phyloP scores from a whole-genome alignment of 2,329 filamentous ascomycete species.

The Microsporum ferrugineum region DNA sequence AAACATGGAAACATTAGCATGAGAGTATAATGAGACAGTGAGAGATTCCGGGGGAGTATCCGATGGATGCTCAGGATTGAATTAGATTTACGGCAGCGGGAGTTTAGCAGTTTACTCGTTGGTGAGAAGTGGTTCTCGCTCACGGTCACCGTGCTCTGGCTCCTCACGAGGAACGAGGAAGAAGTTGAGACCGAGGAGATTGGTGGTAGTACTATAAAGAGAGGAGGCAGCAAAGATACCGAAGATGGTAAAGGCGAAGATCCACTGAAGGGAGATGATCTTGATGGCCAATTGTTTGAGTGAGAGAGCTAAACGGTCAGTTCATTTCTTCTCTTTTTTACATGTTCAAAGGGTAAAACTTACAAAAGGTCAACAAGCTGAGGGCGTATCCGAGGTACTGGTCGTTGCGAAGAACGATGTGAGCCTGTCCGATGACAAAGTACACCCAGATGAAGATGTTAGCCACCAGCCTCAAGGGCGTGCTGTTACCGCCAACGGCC shows the following conservation, averaged over 20 bases:
- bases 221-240: conserved; percentile 48
- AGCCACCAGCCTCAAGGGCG: conserved; percentile 66
- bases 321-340: neutral
- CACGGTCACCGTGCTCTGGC: conserved; percentile 38
- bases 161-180: conserved; percentile 25
- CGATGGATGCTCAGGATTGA: neutral
- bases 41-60: neutral
- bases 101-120: conserved; percentile 13
- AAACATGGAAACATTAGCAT: neutral
- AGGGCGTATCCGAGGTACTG: conserved; percentile 69
- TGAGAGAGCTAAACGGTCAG: conserved; percentile 46
- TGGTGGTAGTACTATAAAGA: conserved; percentile 32
- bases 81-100: neutral
- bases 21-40: neutral
- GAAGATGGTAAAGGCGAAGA: conserved; percentile 79
- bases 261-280: conserved; percentile 75
- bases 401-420: conserved; percentile 62
- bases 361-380: conserved; percentile 59
- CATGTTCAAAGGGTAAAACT: conserved; percentile 18
- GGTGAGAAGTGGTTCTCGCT: conserved; percentile 44
- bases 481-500: conserved; percentile 55
- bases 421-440: conserved; percentile 63
- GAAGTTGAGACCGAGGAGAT: conserved; percentile 27
- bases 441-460: conserved; percentile 85
- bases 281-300: conserved; percentile 65